A percentile compares a stretch with the other conserved stretches of the same genome.
Evolutionary conservation across 1,284 basidiomycete genomes (phyloP).

Genomic region (Stereum hirsutum): DNA sequence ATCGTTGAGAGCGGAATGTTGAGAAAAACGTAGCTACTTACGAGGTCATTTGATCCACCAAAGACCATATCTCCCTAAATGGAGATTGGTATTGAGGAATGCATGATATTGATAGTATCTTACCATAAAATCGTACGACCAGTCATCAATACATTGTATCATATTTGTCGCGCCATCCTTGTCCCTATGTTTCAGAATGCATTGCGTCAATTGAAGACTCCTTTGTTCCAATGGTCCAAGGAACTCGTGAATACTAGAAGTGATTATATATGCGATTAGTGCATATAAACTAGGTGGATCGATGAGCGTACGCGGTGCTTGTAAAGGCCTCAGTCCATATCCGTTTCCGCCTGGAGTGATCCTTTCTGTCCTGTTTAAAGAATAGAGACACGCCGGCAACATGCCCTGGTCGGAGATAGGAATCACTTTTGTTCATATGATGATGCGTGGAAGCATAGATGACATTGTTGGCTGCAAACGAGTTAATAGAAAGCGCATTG

Average conservation of each 20-base stretch:
- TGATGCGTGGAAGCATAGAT: not conserved
- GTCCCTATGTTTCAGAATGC: slow-evolving; percentile 17
- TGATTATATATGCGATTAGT: not conserved
- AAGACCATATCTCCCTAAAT: slow-evolving; percentile 12
- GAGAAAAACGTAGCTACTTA: not conserved
- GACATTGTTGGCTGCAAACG: not conserved
- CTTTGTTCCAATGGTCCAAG: not conserved
- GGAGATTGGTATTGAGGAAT: not conserved
- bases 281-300: not conserved
- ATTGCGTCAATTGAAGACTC: not conserved
- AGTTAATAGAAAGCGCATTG: slow-evolving; percentile 6
- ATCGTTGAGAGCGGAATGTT: not conserved
- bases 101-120: not conserved
- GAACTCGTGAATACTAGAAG: not conserved
- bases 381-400: not conserved
- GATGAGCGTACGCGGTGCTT: not conserved
- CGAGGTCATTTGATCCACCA: slow-evolving; percentile 8
- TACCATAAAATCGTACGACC: slow-evolving; percentile 13
- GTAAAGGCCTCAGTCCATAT: slow-evolving; percentile 2
- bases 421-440: slow-evolving; percentile 2
- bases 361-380: slow-evolving; percentile 2
- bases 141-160: slow-evolving; percentile 5
- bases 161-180: slow-evolving; percentile 6
- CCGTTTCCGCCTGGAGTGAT: not conserved
- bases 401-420: slow-evolving; percentile 2